Percentiles rank a stretch among this genome's conserved stretches.
Evolutionary conservation across 768 basidiomycete genomes (phyloP).

Genomic region (Hygrocybe coccinea): DNA sequence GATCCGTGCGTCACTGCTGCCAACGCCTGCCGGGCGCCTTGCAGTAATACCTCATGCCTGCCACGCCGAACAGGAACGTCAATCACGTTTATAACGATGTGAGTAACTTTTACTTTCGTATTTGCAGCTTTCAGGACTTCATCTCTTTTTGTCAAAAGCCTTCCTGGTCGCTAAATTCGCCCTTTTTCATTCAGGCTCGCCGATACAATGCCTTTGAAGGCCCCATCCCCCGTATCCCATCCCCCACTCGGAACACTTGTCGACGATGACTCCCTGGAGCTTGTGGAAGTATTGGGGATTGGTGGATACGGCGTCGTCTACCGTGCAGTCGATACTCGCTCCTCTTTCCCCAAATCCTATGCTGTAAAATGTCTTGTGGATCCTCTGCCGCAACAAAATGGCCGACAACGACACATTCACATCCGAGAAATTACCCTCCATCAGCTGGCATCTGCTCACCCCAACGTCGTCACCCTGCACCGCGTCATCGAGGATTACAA

Average conservation of each 20-base stretch:
- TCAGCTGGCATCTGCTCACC: conserved; percentile 67
- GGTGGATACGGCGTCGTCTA: conserved; percentile 97
- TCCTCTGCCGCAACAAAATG: conserved; percentile 34
- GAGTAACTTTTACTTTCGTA: conserved; percentile 1
- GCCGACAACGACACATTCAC: conserved; percentile 70
- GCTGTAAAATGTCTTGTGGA: conserved; percentile 90
- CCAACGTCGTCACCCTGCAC: conserved; percentile 82
- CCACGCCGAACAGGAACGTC: conserved; percentile 13
- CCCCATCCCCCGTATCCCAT: conserved; percentile 29
- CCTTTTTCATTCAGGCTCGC: neutral
- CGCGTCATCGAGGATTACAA: conserved; percentile 79
- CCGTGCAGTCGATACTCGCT: conserved; percentile 64
- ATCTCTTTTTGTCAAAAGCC: neutral
- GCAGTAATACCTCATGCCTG: conserved; percentile 14
- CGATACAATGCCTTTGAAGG: conserved; percentile 34
- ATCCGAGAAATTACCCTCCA: conserved; percentile 85
- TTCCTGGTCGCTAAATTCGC: neutral
- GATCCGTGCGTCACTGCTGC: conserved; percentile 5
- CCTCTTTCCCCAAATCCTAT: conserved; percentile 52
- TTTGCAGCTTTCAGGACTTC: neutral
- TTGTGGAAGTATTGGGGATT: conserved; percentile 81
- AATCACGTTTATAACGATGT: conserved; percentile 12
- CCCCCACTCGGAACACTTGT: conserved; percentile 73
- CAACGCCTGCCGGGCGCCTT: neutral
- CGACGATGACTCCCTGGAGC: conserved; percentile 75